Conservation (phyloP, 2,329 filamentous ascomycete species). For the Phyllosticta citriasiana region DNA sequence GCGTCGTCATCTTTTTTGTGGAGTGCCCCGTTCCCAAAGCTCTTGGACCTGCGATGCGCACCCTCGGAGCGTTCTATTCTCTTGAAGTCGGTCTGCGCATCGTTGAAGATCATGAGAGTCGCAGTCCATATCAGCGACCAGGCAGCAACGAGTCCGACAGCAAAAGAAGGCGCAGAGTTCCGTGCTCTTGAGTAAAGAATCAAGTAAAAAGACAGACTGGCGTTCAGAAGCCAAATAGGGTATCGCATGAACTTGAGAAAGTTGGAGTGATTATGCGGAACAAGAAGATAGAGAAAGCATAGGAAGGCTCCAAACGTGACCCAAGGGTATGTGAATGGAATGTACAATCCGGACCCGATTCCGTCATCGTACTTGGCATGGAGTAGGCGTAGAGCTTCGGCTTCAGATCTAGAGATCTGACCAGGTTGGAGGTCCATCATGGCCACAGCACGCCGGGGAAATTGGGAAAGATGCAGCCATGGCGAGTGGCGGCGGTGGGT, state of each 20-base stretch:
- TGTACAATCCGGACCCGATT: constrained; percentile 29
- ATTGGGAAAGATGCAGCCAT: neutral
- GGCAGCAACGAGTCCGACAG: constrained; percentile 43
- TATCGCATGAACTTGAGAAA: constrained; percentile 34
- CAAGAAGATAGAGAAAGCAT: constrained; percentile 40
- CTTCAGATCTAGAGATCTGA: constrained; percentile 14
- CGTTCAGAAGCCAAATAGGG: constrained; percentile 35
- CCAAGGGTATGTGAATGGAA: constrained; percentile 37
- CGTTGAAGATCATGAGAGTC: constrained; percentile 44
- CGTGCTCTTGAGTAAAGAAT: constrained; percentile 38
- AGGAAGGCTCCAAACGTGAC: constrained; percentile 28
- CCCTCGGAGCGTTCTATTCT: constrained; percentile 41
- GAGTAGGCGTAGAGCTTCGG: constrained; percentile 26
- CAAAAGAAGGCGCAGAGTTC: constrained; percentile 43
- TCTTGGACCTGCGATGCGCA: neutral
- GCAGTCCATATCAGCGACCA: constrained; percentile 47
- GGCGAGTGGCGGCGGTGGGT: neutral
- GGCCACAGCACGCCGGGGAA: neutral
- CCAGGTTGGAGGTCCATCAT: neutral
- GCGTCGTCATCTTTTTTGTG: constrained; percentile 11
- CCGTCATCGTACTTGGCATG: constrained; percentile 29
- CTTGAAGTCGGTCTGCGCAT: constrained; percentile 45
- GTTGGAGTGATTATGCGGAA: constrained; percentile 36
- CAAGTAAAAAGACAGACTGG: constrained; percentile 34
- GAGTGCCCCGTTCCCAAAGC: neutral